Evolutionary conservation across 2,329 filamentous ascomycete genomes (phyloP).

Genomic region (Pseudocercospora musae): DNA sequence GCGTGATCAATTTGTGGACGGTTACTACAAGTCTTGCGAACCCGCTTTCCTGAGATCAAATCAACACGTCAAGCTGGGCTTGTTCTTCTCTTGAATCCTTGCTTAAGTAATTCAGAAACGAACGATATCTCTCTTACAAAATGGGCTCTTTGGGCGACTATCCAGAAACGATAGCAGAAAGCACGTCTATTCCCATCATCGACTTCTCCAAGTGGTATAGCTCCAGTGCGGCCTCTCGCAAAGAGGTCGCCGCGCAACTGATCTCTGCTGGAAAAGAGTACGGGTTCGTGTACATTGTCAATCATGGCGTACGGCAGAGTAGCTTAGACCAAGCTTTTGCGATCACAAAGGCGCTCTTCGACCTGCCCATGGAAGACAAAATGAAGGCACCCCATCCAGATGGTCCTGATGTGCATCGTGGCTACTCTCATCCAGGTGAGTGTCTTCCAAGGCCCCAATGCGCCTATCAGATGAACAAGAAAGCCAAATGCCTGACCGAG

Average conservation of each 20-base stretch:
- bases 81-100: not conserved
- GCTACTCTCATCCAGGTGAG: conserved; percentile 42
- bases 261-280: conserved; percentile 38
- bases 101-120: not conserved
- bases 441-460: conserved; percentile 26
- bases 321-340: conserved; percentile 30
- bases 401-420: conserved; percentile 39
- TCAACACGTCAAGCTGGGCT: not conserved
- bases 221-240: not conserved
- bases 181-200: conserved; percentile 19
- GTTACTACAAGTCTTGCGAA: not conserved
- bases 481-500: not conserved
- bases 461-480: conserved; percentile 4
- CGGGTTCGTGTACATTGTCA: conserved; percentile 44
- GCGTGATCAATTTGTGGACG: not conserved
- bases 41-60: not conserved
- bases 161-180: not conserved
- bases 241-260: conserved; percentile 33
- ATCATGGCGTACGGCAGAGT: conserved; percentile 37
- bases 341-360: conserved; percentile 39
- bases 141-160: not conserved
- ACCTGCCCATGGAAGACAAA: conserved; percentile 36
- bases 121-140: not conserved
- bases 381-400: conserved; percentile 41
- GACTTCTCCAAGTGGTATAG: conserved; percentile 23